Conservation (phyloP, 108 stramenopile species). For the Thalassiosira profunda region DNA sequence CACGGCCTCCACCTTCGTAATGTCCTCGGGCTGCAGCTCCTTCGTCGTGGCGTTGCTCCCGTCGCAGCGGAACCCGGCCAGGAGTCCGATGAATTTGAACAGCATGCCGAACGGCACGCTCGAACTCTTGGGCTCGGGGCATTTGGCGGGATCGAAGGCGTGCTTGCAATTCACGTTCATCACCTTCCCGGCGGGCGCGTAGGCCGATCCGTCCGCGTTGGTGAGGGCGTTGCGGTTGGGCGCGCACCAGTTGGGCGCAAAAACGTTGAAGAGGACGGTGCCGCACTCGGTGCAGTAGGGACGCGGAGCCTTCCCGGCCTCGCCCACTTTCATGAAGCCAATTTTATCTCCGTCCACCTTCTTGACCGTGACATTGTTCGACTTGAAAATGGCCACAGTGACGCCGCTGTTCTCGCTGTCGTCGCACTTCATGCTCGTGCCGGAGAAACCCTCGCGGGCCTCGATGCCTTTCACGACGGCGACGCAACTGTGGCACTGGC, state of each 20-base stretch:
- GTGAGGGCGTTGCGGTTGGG: constrained; percentile 30
- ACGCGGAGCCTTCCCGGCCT: constrained; percentile 14
- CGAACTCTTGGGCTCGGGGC: constrained; percentile 14
- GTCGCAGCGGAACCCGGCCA: constrained; percentile 9
- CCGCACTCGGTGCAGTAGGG: constrained; percentile 28
- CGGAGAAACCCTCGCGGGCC: constrained; percentile 18
- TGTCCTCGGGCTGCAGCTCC: constrained; percentile 8
- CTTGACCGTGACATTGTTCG: constrained; percentile 30
- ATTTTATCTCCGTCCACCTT: constrained; percentile 20
- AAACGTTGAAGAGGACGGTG: constrained; percentile 32
- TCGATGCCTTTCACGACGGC: constrained; percentile 24
- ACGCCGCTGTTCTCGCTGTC: constrained; percentile 12
- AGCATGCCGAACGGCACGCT: constrained; percentile 20
- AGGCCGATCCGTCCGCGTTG: constrained; percentile 13
- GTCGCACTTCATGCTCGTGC: constrained; percentile 20
- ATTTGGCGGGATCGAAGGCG: constrained; percentile 25
- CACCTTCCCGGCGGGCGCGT: background rate
- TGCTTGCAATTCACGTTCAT: constrained; percentile 21
- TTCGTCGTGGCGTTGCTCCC: constrained; percentile 8
- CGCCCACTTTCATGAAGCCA: constrained; percentile 32
- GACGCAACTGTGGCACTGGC: constrained; percentile 44
- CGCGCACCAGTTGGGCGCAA: constrained; percentile 25
- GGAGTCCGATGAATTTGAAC: constrained; percentile 21
- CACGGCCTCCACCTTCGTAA: constrained; percentile 13
- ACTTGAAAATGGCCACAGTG: constrained; percentile 23